These are phyloP conservation scores for Tolypocladium capitatum DNA, from an alignment of 2,329 filamentous ascomycete species.

Conservation along the genomic window DNA sequence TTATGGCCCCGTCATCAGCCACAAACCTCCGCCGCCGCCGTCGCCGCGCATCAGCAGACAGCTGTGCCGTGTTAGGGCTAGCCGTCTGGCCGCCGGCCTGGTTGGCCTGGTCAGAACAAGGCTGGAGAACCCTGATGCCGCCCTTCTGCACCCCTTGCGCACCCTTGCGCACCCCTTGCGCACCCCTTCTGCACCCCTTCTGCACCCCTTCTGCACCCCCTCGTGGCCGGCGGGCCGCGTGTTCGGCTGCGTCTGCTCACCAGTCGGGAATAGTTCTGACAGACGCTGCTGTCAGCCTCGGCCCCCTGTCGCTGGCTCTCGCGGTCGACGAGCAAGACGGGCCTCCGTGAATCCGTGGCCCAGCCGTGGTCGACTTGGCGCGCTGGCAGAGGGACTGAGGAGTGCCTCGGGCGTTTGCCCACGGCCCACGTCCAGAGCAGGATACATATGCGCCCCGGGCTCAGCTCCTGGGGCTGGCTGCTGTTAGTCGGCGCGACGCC, in stretches of 20 bases:
- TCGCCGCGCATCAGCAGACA: neutral
- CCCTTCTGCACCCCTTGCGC: neutral
- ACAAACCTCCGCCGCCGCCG: neutral
- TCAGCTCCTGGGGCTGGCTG: constrained; percentile 3
- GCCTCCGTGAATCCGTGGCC: neutral
- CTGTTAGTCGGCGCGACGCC: constrained; percentile 3
- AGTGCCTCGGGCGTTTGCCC: neutral
- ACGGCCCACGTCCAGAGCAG: neutral
- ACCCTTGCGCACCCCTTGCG: too few relatives aligned
- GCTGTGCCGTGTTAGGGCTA: too few relatives aligned
- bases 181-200: neutral
- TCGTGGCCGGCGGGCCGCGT: neutral
- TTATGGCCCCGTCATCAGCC: constrained; percentile 1
- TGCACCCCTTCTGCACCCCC: neutral
- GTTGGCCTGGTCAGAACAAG: neutral
- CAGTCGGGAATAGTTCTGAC: neutral
- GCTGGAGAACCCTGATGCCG: neutral
- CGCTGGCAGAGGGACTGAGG: neutral
- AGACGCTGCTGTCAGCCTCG: constrained; percentile 2
- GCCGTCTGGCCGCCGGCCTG: neutral
- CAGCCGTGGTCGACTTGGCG: neutral
- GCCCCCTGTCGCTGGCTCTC: too few relatives aligned
- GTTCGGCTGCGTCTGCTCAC: neutral
- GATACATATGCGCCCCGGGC: constrained; percentile 4
- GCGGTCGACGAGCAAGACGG: neutral